Conservation (phyloP, 345 rosid species). For the Sapria himalayana region DNA sequence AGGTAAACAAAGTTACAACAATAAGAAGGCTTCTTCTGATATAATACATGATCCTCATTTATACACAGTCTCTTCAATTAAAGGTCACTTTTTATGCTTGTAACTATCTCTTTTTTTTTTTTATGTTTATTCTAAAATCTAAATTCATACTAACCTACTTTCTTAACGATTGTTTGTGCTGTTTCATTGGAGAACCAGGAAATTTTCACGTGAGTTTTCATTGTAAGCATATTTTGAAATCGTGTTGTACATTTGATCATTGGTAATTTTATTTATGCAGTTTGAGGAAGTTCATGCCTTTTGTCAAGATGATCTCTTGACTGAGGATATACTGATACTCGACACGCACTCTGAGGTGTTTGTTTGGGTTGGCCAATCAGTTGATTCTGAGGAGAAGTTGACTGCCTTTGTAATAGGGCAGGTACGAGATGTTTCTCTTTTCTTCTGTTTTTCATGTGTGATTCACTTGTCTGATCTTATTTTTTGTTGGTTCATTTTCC, state of each 20-base stretch:
- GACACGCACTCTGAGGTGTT: slow-evolving; percentile 94
- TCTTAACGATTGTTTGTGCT: slow-evolving; percentile 14
- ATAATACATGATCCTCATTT: slow-evolving; percentile 70
- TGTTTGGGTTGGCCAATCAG: slow-evolving; percentile 91
- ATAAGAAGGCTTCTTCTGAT: slow-evolving; percentile 46
- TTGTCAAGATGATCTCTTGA: slow-evolving; percentile 81
- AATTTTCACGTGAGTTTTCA: slow-evolving; percentile 70
- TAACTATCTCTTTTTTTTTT: slow-evolving; percentile 4
- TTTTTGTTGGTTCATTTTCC: neutral
- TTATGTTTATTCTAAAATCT: slow-evolving; percentile 7
- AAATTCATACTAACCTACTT: slow-evolving; percentile 16
- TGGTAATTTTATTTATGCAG: slow-evolving; percentile 21
- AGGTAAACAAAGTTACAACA: slow-evolving; percentile 78
- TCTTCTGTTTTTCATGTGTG: neutral
- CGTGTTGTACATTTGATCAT: slow-evolving; percentile 7
- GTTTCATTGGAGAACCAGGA: slow-evolving; percentile 28
- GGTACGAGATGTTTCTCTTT: slow-evolving; percentile 22
- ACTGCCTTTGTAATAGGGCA: slow-evolving; percentile 77
- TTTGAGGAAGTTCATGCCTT: slow-evolving; percentile 89
- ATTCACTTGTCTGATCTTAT: neutral
- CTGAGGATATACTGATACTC: slow-evolving; percentile 77
- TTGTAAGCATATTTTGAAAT: slow-evolving; percentile 6
- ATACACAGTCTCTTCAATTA: slow-evolving; percentile 44
- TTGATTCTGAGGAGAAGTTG: slow-evolving; percentile 71
- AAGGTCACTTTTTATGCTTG: slow-evolving; percentile 25